Percentiles rank a stretch among this genome's conserved stretches.
Evolutionary conservation across 441 rosid genomes (phyloP).

Genomic region (Pelargonium citronellum): DNA sequence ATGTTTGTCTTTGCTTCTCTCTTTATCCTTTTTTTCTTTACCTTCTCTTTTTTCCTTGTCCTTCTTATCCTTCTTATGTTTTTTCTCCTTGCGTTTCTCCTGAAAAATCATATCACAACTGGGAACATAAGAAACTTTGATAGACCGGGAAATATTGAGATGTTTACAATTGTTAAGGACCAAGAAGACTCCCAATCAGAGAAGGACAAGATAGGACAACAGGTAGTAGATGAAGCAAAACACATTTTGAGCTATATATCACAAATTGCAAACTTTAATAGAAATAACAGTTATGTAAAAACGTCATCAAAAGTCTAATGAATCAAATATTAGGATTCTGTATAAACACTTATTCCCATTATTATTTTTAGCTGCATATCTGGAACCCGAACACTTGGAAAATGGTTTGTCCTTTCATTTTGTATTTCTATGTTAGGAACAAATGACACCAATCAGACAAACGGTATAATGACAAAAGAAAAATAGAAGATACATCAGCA

Average conservation of each 20-base stretch:
- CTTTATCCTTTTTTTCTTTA: constrained; percentile 50
- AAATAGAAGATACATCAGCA: neutral
- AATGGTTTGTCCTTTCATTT: neutral
- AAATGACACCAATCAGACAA: neutral
- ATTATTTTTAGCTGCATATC: too few relatives aligned
- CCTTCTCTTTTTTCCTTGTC: constrained; percentile 46
- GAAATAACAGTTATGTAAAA: too few relatives aligned
- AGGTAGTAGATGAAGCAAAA: neutral
- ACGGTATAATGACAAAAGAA: neutral
- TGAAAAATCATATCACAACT: constrained; percentile 19
- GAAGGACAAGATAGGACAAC: neutral
- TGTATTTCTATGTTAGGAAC: neutral
- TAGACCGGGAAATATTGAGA: neutral
- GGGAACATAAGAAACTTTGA: neutral
- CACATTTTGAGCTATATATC: neutral
- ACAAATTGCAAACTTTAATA: too few relatives aligned
- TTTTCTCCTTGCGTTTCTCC: constrained; percentile 62
- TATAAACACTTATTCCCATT: too few relatives aligned
- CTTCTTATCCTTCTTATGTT: constrained; percentile 47
- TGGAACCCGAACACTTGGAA: too few relatives aligned
- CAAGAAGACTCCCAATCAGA: neutral
- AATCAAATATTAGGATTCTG: too few relatives aligned
- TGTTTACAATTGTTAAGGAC: neutral
- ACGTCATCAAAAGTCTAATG: too few relatives aligned
- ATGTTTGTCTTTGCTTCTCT: constrained; percentile 43